A percentile compares a stretch with the other conserved stretches of the same genome.
These are phyloP conservation scores for Piper betle DNA, from an alignment of 164 flowering plant genomes.

Conservation along the genomic window DNA sequence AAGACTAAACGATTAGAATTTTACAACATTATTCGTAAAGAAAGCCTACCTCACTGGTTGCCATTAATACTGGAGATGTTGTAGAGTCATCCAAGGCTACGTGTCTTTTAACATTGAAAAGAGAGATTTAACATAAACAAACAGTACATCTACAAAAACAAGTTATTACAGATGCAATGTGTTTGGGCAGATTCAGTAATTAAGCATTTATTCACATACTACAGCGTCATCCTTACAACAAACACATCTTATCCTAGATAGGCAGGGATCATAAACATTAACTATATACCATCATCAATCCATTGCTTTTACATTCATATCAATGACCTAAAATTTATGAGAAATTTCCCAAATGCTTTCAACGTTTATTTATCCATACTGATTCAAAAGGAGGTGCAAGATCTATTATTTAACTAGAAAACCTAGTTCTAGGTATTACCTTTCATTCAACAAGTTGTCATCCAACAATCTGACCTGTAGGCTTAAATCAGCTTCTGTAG, in stretches of 20 bases:
- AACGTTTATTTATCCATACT: not conserved
- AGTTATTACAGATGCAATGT: not conserved
- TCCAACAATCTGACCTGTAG: conserved; percentile 77
- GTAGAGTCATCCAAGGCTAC: not conserved
- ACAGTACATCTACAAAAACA: conserved; percentile 28
- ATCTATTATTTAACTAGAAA: not conserved
- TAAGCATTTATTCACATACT: too few species aligned
- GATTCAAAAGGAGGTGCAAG: not conserved
- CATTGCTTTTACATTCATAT: conserved; percentile 8
- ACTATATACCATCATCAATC: too few species aligned
- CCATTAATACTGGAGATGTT: not conserved
- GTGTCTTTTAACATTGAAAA: not conserved
- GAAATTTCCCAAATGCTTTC: not conserved
- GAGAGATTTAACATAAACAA: not conserved
- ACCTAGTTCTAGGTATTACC: not conserved
- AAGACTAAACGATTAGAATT: not conserved
- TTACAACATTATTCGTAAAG: not conserved
- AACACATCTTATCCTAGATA: too few species aligned
- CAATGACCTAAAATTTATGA: not conserved
- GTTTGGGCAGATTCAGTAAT: too few species aligned
- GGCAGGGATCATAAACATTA: conserved; percentile 6
- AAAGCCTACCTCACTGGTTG: not conserved
- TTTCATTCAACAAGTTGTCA: conserved; percentile 20
- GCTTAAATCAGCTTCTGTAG: conserved; percentile 39
- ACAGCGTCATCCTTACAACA: too few species aligned